Base-by-base conservation (phyloP, 495 filamentous ascomycete genomes). In the Aspergillus saccharolyticus region DNA sequence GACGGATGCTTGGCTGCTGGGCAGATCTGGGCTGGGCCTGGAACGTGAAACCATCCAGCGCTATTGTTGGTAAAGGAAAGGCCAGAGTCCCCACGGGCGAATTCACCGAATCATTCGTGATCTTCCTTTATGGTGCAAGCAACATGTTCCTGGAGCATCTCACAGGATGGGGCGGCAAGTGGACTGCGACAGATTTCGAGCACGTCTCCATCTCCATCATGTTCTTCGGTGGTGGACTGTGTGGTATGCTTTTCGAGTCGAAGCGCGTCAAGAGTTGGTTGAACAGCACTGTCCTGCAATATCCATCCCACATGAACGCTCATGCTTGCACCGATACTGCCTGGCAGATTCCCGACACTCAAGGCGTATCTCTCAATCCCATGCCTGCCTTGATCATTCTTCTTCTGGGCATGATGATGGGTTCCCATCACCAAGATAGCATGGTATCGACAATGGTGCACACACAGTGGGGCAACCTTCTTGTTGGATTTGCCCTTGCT, bases 111-210 rank as follows among this genome's bases (percentile, higher is more conserved):
- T 92, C 87, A 16, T 83, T 85, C 53, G 79, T 96, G 54, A 96
- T 98, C 59, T 96, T 89, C 72, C 73, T 87, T 24, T 98, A 97
- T 67, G 92, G 94, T 24, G 75, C 82, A 2, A 91, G 87, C 46
- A 98, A 98, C 70, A 85, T 97, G 51, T 96, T 95, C 71, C 75
- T 97, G 39, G 94, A 98, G 71, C 94, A 96, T 68, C 80, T 98
- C 42, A 82, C 83, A 42, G 81, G 75, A 49, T 84, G 81, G 77
- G 90, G 88, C 24, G 69, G 75, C 8, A 77, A 72, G 42, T 98
- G 90, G 86, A 83, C 78, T 55, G 67, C 90, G 16, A 80, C 85
- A 33, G 94, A 97, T 69, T 74, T 98, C 5, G 91, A 98, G 74
- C 94, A 98, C 67, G 77, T 95, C 48, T 94, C 90, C 6, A 96